phyloP scores from a whole-genome alignment of 179 eudicot species.

The Camellia oleifera region DNA sequence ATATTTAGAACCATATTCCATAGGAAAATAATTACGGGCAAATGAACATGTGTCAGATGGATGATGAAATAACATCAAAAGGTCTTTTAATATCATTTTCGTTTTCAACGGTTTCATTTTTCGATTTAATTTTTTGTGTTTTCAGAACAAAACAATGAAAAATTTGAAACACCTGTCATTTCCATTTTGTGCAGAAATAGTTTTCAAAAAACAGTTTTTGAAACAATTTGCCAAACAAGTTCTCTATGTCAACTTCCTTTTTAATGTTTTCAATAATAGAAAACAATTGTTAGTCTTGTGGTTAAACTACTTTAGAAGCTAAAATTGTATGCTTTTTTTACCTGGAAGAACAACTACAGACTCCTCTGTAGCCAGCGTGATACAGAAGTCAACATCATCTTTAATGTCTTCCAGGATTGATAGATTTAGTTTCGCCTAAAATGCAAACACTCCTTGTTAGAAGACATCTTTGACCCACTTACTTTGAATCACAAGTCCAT shows the following conservation, averaged over 20 bases:
- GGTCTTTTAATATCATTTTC: too few relatives aligned
- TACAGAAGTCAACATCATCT: conserved; percentile 60
- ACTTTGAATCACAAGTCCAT: too few relatives aligned
- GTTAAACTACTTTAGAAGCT: background rate
- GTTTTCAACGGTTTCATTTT: too few relatives aligned
- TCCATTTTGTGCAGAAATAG: too few relatives aligned
- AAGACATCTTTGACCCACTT: background rate
- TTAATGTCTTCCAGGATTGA: conserved; percentile 42
- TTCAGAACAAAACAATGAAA: too few relatives aligned
- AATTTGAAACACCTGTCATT: too few relatives aligned
- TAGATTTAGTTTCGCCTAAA: conserved; percentile 59
- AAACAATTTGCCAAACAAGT: too few relatives aligned
- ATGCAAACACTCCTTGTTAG: background rate
- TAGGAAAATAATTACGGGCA: background rate
- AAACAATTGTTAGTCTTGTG: background rate
- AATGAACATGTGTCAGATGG: background rate
- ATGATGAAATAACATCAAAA: background rate
- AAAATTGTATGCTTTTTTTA: conserved; percentile 11
- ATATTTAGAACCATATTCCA: background rate
- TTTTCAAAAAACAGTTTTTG: too few relatives aligned
- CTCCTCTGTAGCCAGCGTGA: conserved; percentile 64
- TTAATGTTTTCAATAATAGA: too few relatives aligned
- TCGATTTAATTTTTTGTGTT: too few relatives aligned
- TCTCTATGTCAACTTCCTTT: too few relatives aligned
- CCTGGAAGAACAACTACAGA: conserved; percentile 59